Base-by-base conservation (phyloP, 2,329 filamentous ascomycete species). In the Ceratocystis smalleyi region DNA sequence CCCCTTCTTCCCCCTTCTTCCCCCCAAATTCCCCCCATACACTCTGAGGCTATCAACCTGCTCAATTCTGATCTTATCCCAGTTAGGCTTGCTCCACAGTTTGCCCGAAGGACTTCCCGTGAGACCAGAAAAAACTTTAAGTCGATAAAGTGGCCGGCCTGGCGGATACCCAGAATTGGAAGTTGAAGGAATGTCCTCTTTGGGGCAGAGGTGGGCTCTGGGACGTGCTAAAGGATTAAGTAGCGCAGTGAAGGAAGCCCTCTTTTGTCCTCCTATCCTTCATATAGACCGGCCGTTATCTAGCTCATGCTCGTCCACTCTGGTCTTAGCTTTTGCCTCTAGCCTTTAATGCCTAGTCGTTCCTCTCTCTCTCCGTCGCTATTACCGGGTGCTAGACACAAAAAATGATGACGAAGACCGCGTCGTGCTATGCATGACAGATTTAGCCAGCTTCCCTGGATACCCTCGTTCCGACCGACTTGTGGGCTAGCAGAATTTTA, bases 31-130 rank as follows among this genome's bases (percentile, higher is more conserved):
- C 8, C 32, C 32, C 35, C 35, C 35, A 22, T n/a, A 19, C n/a
- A 49, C 7, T 22, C 12, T 24, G 49, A 22, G 49, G 19, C 19
- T 54, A 54, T 54, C 49, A 54, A 54, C 49, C 12, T 54, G 22
- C 49, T 54, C 19, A 54, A 54, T 24, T 47, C 59, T 45, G 22
- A 32, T 35, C 64, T n/a, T 55, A 62, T 55, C 64, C 59, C 47
- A 57, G 59, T 51, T 47, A 24, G 35, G 59, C 6, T 43, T 62
- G 59, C 64, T 59, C 64, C 64, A 65, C 64, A 65, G 59, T 65
- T 65, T 65, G 59, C 59, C 64, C 64, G 64, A 65, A 65, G 64
- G 64, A 65, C 47, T 55, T 62, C 47, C 64, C 64, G 64, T 62
- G 49, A 62, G 45, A 30, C 30, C 30, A 40, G 45, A 51, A 32